These are phyloP conservation scores for Zygotorulaspora sp. DNA, from an alignment of 805 yeast genomes.

Conservation along the genomic window DNA sequence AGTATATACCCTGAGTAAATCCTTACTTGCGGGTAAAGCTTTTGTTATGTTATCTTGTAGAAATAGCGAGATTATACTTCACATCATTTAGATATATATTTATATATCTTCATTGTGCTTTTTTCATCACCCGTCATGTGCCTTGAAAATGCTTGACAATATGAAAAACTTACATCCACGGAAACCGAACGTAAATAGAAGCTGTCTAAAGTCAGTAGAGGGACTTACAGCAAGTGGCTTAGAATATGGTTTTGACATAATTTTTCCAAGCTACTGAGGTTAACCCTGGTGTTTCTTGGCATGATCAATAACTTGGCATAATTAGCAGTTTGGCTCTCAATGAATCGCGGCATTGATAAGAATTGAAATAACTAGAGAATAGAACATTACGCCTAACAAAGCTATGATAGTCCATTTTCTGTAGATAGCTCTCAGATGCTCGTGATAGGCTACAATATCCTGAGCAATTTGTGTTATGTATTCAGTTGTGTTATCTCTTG, in stretches of 20 bases:
- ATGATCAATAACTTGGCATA: no score
- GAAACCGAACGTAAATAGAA: slow-evolving; percentile 1
- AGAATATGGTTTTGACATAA: background rate
- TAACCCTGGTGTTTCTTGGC: no score
- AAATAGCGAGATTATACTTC: background rate
- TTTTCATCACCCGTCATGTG: background rate
- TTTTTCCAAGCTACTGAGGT: no score
- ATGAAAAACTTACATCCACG: slow-evolving; percentile 1
- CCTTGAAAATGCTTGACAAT: background rate
- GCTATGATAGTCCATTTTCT: slow-evolving; percentile 17
- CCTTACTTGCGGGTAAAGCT: background rate
- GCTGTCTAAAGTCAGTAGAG: no score
- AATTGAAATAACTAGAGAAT: background rate
- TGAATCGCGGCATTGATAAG: background rate
- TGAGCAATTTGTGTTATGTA: slow-evolving; percentile 13
- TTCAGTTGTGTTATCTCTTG: slow-evolving; percentile 3
- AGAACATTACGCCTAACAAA: background rate
- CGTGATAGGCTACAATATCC: slow-evolving; percentile 20
- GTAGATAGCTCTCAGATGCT: slow-evolving; percentile 11
- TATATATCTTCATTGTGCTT: background rate
- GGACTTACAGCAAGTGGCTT: no score
- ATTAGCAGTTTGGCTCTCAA: no score
- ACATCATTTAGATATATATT: slow-evolving; percentile 1
- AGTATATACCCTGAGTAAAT: background rate
- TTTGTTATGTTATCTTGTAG: background rate